These are phyloP conservation scores for Typha latifolia DNA, from an alignment of 176 grass and related monocot species.

Conservation along the genomic window DNA sequence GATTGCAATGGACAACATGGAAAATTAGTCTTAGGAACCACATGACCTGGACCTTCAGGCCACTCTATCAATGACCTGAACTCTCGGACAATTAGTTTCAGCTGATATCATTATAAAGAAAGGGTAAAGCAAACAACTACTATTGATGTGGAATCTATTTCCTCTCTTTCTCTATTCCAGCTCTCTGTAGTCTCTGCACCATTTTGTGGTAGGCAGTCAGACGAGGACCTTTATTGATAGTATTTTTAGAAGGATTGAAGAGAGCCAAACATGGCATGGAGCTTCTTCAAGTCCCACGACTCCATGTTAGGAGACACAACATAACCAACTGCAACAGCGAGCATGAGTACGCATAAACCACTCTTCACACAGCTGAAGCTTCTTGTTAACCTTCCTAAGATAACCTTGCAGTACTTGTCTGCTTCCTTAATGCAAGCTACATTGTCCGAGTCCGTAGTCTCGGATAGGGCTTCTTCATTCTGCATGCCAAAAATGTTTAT, in stretches of 20 bases:
- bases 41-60: no score
- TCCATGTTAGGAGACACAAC: constrained; percentile 39
- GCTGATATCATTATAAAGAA: neutral
- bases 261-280: constrained; percentile 32
- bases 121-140: neutral
- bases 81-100: neutral
- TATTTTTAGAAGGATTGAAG: constrained; percentile 43
- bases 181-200: neutral
- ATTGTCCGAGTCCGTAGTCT: constrained; percentile 31
- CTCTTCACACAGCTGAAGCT: constrained; percentile 54
- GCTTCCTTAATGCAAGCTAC: constrained; percentile 56
- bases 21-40: no score
- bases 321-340: constrained; percentile 31
- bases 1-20: no score
- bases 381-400: constrained; percentile 52
- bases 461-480: constrained; percentile 56
- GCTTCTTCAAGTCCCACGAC: constrained; percentile 41
- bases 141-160: neutral
- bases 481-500: constrained; percentile 18
- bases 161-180: constrained; percentile 1
- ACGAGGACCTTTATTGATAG: neutral
- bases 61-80: no score
- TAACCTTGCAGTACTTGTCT: constrained; percentile 80
- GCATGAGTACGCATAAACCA: constrained; percentile 32
- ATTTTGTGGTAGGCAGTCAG: neutral